Conservation (phyloP, 148 eudicot species). For the Rhododendron kiyosumense region DNA sequence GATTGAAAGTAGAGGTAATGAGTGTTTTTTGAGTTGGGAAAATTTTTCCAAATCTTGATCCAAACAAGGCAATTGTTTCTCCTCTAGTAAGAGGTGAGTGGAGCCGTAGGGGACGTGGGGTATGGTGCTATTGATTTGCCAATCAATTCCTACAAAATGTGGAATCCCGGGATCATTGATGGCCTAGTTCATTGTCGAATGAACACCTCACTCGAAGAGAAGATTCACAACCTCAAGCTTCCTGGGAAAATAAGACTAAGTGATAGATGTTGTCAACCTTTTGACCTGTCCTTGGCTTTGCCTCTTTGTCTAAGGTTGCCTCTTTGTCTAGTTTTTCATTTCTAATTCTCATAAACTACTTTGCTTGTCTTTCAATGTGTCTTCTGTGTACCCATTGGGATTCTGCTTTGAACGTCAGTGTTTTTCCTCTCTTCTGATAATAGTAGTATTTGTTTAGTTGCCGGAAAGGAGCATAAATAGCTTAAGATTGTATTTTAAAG, state of each 20-base stretch:
- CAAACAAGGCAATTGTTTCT: not conserved
- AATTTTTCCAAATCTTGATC: too few relatives aligned
- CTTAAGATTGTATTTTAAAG: not conserved
- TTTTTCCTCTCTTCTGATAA: not conserved
- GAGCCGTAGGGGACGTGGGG: not conserved
- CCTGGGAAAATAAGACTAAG: not conserved
- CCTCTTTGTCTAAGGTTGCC: not conserved
- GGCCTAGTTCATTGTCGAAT: not conserved
- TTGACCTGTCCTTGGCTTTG: not conserved
- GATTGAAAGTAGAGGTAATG: too few relatives aligned
- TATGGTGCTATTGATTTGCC: not conserved
- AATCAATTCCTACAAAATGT: not conserved
- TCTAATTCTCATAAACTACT: too few relatives aligned
- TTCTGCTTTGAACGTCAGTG: not conserved
- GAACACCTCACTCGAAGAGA: not conserved
- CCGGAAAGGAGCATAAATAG: not conserved
- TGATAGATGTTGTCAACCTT: not conserved
- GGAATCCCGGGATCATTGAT: not conserved
- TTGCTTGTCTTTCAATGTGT: not conserved
- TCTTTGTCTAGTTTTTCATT: not conserved
- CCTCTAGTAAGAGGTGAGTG: not conserved
- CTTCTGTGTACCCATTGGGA: not conserved
- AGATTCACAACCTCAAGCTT: not conserved
- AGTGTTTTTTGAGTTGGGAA: too few relatives aligned
- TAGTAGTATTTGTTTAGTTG: not conserved